Evolutionary conservation across 768 basidiomycete genomes (phyloP).

Genomic region (Amanita muscaria): DNA sequence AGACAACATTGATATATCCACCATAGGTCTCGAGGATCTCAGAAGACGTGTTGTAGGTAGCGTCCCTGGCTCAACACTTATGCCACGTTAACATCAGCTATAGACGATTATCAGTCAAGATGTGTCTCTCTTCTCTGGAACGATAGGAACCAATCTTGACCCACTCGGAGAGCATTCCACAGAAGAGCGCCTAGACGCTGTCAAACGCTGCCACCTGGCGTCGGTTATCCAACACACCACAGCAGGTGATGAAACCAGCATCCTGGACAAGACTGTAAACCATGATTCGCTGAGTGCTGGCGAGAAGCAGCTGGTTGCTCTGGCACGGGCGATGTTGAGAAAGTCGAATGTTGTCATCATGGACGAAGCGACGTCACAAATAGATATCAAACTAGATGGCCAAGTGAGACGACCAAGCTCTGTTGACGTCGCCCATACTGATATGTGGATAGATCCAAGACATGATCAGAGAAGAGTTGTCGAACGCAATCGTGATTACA

Average conservation of each 20-base stretch:
- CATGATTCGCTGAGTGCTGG: constrained; percentile 66
- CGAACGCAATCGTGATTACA: constrained; percentile 66
- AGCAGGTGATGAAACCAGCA: constrained; percentile 22
- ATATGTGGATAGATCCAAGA: constrained; percentile 50
- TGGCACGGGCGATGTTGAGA: constrained; percentile 61
- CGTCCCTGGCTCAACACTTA: too few species aligned
- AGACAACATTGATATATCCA: constrained; percentile 62
- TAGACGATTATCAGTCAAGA: constrained; percentile 73
- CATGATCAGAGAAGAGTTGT: constrained; percentile 66
- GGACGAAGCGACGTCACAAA: constrained; percentile 75
- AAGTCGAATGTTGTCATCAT: constrained; percentile 60
- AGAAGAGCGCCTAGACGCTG: constrained; percentile 54
- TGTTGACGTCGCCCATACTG: neutral
- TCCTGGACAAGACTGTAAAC: constrained; percentile 55
- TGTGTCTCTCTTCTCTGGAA: constrained; percentile 65
- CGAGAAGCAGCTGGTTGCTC: constrained; percentile 65
- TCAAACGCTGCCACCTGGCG: constrained; percentile 55
- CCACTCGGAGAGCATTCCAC: constrained; percentile 51
- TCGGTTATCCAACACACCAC: constrained; percentile 32
- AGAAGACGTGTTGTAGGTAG: constrained; percentile 50
- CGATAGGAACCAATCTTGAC: constrained; percentile 65
- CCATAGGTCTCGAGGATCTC: constrained; percentile 61
- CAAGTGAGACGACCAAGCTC: constrained; percentile 29
- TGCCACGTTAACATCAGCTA: neutral
- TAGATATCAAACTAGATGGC: constrained; percentile 63